Conservation (phyloP, 768 basidiomycete species). For the Leucocoprinus leucothites region DNA sequence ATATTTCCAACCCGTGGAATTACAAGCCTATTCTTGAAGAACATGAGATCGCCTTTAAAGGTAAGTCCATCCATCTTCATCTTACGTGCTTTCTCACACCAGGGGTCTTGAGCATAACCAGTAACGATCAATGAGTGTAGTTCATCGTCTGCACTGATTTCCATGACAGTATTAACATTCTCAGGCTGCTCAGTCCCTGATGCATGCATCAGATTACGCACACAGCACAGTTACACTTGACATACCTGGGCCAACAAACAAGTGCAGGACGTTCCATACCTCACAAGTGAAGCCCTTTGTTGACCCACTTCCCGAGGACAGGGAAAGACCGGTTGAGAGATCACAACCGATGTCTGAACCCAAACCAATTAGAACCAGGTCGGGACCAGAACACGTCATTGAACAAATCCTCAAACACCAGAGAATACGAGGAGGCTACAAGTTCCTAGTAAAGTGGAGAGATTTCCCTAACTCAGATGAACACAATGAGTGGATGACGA, state of each 20-base stretch:
- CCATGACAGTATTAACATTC: too few relatives aligned
- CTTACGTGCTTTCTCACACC: not conserved
- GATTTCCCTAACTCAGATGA: too few relatives aligned
- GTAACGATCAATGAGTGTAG: not conserved
- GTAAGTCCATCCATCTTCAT: not conserved
- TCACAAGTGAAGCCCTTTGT: not conserved
- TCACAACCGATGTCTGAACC: too few relatives aligned
- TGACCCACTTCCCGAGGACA: not conserved
- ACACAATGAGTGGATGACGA: too few relatives aligned
- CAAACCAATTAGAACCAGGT: too few relatives aligned
- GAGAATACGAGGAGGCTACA: too few relatives aligned
- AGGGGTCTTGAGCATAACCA: not conserved
- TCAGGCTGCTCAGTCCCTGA: too few relatives aligned
- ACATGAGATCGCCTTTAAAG: slow-evolving; percentile 20
- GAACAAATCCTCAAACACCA: too few relatives aligned
- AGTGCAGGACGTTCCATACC: not conserved
- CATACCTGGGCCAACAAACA: not conserved
- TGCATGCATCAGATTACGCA: too few relatives aligned
- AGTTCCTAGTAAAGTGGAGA: too few relatives aligned
- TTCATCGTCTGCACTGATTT: not conserved
- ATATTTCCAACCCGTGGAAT: slow-evolving; percentile 21
- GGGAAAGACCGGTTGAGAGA: too few relatives aligned
- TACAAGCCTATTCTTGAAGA: slow-evolving; percentile 18
- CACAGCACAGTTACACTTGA: not conserved
- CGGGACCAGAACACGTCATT: too few relatives aligned